These are phyloP conservation scores for Liriodendron chinense DNA, from an alignment of 164 flowering plant species.

Conservation along the genomic window DNA sequence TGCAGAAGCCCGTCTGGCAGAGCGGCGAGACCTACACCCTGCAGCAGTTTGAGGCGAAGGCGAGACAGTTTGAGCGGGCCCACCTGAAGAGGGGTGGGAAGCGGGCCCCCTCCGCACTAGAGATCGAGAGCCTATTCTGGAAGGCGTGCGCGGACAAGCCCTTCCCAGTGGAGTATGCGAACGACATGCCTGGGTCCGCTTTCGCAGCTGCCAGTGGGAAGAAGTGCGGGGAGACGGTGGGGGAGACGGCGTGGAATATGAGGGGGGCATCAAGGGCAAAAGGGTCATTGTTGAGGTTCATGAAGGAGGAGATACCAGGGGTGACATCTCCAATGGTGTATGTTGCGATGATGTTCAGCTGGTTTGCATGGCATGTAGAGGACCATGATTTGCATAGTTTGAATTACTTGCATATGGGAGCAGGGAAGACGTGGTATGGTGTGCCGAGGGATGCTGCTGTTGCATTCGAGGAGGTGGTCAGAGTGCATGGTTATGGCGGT, in stretches of 20 bases:
- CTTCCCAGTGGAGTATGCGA: constrained; percentile 92
- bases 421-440: constrained; percentile 98
- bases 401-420: constrained; percentile 94
- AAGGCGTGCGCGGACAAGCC: constrained; percentile 89
- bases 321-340: constrained; percentile 99
- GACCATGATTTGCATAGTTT: constrained; percentile 98
- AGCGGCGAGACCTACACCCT: constrained; percentile 81
- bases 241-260: constrained; percentile 95
- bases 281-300: constrained; percentile 82
- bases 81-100: constrained; percentile 47
- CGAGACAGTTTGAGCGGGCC: constrained; percentile 67
- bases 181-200: constrained; percentile 98
- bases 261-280: constrained; percentile 79
- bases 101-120: constrained; percentile 49
- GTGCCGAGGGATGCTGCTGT: constrained; percentile 87
- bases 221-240: constrained; percentile 44
- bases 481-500: constrained; percentile 89
- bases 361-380: constrained; percentile 99
- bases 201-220: constrained; percentile 34
- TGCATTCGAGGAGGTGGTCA: constrained; percentile 88
- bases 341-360: constrained; percentile 94
- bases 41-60: constrained; percentile 75
- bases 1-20: constrained; percentile 91
- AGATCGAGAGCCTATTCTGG: constrained; percentile 87
- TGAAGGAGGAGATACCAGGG: constrained; percentile 99